A percentile compares a stretch with the other conserved stretches of the same genome.
phyloP scores from a whole-genome alignment of 1,284 basidiomycete species.

The Moesziomyces parantarcticus region DNA sequence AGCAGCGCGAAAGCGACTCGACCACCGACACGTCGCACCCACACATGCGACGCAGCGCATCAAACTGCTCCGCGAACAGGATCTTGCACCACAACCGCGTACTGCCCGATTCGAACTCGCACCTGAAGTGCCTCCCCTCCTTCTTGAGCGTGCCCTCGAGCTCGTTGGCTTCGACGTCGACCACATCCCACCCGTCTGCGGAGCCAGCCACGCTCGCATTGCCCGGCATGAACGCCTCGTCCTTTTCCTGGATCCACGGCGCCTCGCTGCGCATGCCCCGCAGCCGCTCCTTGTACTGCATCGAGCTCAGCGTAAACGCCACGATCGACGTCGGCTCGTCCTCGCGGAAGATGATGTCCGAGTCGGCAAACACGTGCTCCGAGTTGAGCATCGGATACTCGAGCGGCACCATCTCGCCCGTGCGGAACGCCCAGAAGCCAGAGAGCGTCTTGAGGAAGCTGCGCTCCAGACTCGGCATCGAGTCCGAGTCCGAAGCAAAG shows the following conservation, averaged over 20 bases:
- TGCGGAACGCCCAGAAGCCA: conserved; percentile 73
- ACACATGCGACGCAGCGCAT: conserved; percentile 88
- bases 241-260: conserved; percentile 29
- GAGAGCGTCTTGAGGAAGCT: conserved; percentile 82
- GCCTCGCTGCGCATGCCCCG: conserved; percentile 46
- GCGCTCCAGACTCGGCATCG: conserved; percentile 43
- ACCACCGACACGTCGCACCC: conserved; percentile 93
- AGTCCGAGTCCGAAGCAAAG: conserved; percentile 46
- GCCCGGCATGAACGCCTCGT: conserved; percentile 72
- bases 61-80: conserved; percentile 96
- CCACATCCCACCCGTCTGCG: conserved; percentile 41
- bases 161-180: conserved; percentile 39
- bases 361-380: conserved; percentile 84
- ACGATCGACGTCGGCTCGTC: conserved; percentile 99
- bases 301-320: conserved; percentile 90
- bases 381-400: conserved; percentile 71
- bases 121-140: conserved; percentile 64
- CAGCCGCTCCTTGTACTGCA: conserved; percentile 74
- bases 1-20: conserved; percentile 90
- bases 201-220: conserved; percentile 70
- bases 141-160: conserved; percentile 57
- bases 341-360: conserved; percentile 86
- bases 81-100: conserved; percentile 93
- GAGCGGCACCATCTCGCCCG: conserved; percentile 71
- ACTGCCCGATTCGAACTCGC: conserved; percentile 72